Conservation (phyloP, 2,329 filamentous ascomycete genomes). For the Botrytis medusae region DNA sequence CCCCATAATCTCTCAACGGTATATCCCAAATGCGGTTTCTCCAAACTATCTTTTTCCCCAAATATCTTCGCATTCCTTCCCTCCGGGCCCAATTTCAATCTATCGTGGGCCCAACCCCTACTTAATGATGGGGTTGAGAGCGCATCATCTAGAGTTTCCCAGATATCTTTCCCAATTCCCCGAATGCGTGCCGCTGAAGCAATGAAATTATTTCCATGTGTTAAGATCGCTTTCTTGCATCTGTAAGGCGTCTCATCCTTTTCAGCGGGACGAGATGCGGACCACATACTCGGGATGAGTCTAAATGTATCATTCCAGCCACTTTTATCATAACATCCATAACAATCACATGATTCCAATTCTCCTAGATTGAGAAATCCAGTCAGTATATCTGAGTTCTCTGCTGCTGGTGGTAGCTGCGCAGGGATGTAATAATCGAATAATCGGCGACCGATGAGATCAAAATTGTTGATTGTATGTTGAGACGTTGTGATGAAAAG, state of each 20-base stretch:
- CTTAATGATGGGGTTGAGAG: slow-evolving; percentile 28
- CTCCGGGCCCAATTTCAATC: slow-evolving; percentile 28
- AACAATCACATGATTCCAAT: slow-evolving; percentile 43
- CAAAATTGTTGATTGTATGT: slow-evolving; percentile 15
- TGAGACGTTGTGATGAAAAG: slow-evolving; percentile 43
- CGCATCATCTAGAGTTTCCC: slow-evolving; percentile 35
- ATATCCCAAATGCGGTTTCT: slow-evolving; percentile 40
- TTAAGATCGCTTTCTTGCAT: slow-evolving; percentile 43
- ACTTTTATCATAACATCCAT: slow-evolving; percentile 44
- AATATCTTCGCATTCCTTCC: slow-evolving; percentile 30
- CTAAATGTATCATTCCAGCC: slow-evolving; percentile 44
- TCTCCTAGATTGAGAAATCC: slow-evolving; percentile 48
- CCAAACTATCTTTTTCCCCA: slow-evolving; percentile 32
- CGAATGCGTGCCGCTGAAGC: slow-evolving; percentile 46
- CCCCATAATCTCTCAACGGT: slow-evolving; percentile 44
- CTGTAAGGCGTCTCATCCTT: slow-evolving; percentile 17
- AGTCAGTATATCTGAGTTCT: slow-evolving; percentile 42
- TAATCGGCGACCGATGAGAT: slow-evolving; percentile 23
- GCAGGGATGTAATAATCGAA: slow-evolving; percentile 34
- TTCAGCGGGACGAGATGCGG: slow-evolving; percentile 36
- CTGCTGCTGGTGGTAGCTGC: slow-evolving; percentile 41
- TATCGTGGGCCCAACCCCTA: slow-evolving; percentile 37
- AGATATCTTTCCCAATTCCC: slow-evolving; percentile 34
- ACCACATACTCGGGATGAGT: slow-evolving; percentile 43
- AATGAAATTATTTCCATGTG: slow-evolving; percentile 50